Conservation (phyloP, 805 yeast species). For the Brettanomyces naardenensis region DNA sequence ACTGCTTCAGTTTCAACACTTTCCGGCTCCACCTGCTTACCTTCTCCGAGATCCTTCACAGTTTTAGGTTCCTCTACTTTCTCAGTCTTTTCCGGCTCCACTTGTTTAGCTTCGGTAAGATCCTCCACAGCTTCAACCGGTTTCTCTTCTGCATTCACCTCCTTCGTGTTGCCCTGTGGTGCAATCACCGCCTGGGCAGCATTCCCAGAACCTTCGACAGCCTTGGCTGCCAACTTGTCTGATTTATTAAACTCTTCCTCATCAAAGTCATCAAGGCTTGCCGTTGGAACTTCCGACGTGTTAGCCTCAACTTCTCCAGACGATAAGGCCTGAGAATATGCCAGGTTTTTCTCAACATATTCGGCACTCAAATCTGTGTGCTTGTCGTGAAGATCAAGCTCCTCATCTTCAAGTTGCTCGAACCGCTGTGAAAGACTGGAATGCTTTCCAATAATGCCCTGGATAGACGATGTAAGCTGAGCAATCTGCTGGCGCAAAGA, state of each 20-base stretch:
- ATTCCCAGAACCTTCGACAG: too few relatives aligned
- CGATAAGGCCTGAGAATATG: conserved; percentile 22
- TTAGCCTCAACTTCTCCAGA: conserved; percentile 12
- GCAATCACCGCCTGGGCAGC: too few relatives aligned
- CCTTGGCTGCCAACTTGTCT: too few relatives aligned
- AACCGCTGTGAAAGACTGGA: conserved; percentile 14
- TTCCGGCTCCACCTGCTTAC: not conserved
- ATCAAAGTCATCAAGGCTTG: conserved; percentile 24
- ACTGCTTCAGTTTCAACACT: not conserved
- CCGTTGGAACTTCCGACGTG: conserved; percentile 24
- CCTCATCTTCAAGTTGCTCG: conserved; percentile 29
- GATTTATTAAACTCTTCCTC: conserved; percentile 20
- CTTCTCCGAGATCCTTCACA: too few relatives aligned
- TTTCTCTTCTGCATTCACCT: too few relatives aligned
- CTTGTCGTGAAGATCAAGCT: conserved; percentile 30
- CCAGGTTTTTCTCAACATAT: conserved; percentile 24
- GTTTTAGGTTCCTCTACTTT: not conserved
- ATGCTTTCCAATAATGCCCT: conserved; percentile 21
- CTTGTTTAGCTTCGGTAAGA: not conserved
- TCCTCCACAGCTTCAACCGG: too few relatives aligned
- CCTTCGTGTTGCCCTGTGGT: too few relatives aligned
- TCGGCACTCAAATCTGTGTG: conserved; percentile 25
- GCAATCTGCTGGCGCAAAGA: conserved; percentile 24
- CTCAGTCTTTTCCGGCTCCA: not conserved
- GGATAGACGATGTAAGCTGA: conserved; percentile 17